Conservation (phyloP, 2,329 filamentous ascomycete genomes). For the Neopestalotiopsis rosae region DNA sequence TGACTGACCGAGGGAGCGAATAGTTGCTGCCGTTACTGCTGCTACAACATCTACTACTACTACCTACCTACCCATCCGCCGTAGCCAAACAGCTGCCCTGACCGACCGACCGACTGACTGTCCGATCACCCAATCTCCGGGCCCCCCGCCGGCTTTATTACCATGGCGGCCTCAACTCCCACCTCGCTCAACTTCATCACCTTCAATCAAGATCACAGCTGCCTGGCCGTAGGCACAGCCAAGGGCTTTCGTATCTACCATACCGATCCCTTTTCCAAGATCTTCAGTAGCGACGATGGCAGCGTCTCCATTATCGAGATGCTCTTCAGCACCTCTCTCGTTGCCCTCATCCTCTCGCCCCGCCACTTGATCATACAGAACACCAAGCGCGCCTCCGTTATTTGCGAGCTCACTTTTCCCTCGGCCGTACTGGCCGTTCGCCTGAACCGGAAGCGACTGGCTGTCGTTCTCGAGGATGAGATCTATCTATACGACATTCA, state of each 20-base stretch:
- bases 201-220: conserved; percentile 99
- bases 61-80: not conserved
- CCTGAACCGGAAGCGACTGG: conserved; percentile 90
- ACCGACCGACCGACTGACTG: not conserved
- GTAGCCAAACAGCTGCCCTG: not conserved
- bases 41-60: too few species aligned
- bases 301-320: conserved; percentile 98
- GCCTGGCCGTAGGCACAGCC: conserved; percentile 94
- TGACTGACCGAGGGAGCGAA: too few species aligned
- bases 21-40: too few species aligned
- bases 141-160: not conserved
- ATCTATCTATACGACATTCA: conserved; percentile 99
- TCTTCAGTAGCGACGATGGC: conserved; percentile 91
- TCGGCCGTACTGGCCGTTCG: conserved; percentile 95
- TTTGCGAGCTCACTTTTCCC: conserved; percentile 98
- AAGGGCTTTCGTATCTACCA: conserved; percentile 96
- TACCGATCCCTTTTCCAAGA: conserved; percentile 93
- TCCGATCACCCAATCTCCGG: not conserved
- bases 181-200: conserved; percentile 92
- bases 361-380: conserved; percentile 95
- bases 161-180: conserved; percentile 8
- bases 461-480: conserved; percentile 92
- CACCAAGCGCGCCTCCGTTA: conserved; percentile 83
- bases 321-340: conserved; percentile 97
- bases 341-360: conserved; percentile 90